Conservation (phyloP, 75 land plant genomes). For the Sequoiadendron giganteum region DNA sequence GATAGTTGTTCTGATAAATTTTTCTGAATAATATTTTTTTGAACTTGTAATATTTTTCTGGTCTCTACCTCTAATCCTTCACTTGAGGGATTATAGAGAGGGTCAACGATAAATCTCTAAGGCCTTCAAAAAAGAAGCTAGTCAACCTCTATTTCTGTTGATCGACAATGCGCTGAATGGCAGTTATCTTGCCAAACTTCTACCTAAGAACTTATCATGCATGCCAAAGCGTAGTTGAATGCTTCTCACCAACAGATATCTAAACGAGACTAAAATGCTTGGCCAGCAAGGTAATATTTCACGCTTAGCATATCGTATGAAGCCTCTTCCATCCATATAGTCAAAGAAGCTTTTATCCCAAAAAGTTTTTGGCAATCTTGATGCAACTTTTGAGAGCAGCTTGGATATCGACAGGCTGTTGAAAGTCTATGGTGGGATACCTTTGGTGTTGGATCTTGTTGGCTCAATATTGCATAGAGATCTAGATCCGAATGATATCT, state of each 20-base stretch:
- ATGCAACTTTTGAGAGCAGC: neutral
- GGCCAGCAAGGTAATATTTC: no score
- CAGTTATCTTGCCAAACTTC: neutral
- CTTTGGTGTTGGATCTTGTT: neutral
- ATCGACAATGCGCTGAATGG: neutral
- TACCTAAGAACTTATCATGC: neutral
- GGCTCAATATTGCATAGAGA: neutral
- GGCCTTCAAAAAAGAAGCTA: neutral
- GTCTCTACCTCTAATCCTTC: no score
- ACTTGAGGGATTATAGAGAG: neutral
- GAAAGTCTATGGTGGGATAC: neutral
- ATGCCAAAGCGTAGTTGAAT: neutral
- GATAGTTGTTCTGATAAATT: no score
- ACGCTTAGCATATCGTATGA: no score
- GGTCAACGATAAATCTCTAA: neutral
- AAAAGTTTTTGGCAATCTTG: neutral
- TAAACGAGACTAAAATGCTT: no score
- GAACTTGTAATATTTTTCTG: no score
- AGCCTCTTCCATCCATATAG: neutral
- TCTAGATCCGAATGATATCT: neutral
- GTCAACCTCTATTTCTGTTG: no score
- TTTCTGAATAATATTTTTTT: no score
- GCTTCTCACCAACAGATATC: neutral
- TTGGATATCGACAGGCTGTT: neutral
- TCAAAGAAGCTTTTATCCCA: neutral